phyloP scores from a whole-genome alignment of 306 rosid genomes.

The Malus sylvestris region DNA sequence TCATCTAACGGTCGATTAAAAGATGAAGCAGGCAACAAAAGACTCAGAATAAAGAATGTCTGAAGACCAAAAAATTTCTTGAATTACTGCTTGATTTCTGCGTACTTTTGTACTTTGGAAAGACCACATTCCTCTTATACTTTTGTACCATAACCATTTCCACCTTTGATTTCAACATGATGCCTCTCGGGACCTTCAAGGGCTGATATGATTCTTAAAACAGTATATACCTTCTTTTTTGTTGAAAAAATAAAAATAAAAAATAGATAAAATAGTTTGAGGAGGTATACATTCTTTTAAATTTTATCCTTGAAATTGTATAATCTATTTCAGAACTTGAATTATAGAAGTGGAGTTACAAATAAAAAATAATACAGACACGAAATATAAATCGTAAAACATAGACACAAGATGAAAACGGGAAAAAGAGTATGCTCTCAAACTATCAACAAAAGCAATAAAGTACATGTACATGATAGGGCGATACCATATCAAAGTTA shows the following conservation, averaged over 20 bases:
- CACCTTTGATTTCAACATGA: neutral
- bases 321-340: neutral
- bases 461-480: neutral
- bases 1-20: neutral
- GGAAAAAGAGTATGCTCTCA: too few species aligned
- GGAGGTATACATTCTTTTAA: too few species aligned
- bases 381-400: neutral
- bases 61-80: too few species aligned
- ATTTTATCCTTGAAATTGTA: neutral
- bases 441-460: neutral
- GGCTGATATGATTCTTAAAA: neutral
- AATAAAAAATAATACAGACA: neutral
- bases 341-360: neutral
- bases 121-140: too few species aligned
- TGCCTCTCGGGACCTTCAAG: neutral
- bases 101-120: too few species aligned
- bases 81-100: too few species aligned
- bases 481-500: conserved; percentile 55
- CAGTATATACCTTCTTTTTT: neutral
- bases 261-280: too few species aligned
- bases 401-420: neutral
- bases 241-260: too few species aligned
- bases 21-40: neutral
- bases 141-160: too few species aligned
- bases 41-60: neutral